A percentile compares a stretch with the other conserved stretches of the same genome.
phyloP scores from a whole-genome alignment of 768 basidiomycete species.

The Tulasnella sp. region DNA sequence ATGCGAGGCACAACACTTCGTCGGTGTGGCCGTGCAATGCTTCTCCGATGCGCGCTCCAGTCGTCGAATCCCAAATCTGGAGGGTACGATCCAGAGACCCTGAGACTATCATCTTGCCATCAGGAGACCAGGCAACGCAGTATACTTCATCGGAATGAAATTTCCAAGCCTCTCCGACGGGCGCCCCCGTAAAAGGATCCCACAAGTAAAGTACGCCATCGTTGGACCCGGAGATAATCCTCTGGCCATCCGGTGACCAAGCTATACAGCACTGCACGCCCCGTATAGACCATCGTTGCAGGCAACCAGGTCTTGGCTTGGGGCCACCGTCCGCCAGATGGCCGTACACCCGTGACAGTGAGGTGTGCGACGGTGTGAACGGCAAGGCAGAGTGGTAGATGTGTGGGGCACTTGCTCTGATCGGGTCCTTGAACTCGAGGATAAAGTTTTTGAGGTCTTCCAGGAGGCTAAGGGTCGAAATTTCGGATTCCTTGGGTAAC shows the following conservation, averaged over 20 bases:
- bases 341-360: neutral
- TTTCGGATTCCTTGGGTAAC: too few species aligned
- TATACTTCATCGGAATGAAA: neutral
- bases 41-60: constrained; percentile 8
- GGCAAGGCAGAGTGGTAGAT: too few species aligned
- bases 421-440: too few species aligned
- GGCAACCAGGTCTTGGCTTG: neutral
- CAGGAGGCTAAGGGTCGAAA: too few species aligned
- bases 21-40: neutral
- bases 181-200: neutral
- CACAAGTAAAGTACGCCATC: neutral
- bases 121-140: neutral
- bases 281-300: too few species aligned
- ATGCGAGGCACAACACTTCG: neutral
- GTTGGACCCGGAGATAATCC: neutral
- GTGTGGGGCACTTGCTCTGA: too few species aligned
- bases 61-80: constrained; percentile 26
- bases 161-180: neutral
- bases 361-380: neutral
- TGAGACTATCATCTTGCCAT: neutral
- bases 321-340: neutral
- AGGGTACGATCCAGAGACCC: neutral
- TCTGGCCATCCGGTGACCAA: neutral
- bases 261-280: neutral
- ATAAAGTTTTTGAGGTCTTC: too few species aligned